Percentiles rank a stretch among this genome's conserved stretches.
phyloP scores from a whole-genome alignment of 2,329 filamentous ascomycete genomes.

The Botrytis pseudocinerea region DNA sequence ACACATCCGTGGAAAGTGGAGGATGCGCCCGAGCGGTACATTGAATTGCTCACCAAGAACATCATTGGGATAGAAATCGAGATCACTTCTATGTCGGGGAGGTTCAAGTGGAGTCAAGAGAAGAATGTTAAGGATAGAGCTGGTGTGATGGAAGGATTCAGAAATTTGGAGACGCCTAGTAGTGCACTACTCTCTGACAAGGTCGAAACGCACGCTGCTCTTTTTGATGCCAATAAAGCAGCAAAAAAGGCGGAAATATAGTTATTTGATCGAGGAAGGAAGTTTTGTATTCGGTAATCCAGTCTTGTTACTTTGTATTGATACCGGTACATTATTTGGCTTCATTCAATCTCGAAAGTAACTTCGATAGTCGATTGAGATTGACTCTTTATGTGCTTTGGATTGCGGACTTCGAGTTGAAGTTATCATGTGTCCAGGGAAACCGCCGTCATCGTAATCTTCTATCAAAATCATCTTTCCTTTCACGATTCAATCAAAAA shows the following conservation, averaged over 20 bases:
- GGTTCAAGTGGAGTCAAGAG: slow-evolving; percentile 70
- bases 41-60: slow-evolving; percentile 57
- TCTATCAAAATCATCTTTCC: background rate
- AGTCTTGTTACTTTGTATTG: background rate
- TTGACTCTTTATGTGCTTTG: background rate
- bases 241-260: background rate
- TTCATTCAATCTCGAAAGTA: background rate
- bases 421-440: background rate
- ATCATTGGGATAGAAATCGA: slow-evolving; percentile 63
- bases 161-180: slow-evolving; percentile 37
- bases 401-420: background rate
- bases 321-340: background rate
- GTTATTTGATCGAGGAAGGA: no score
- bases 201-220: background rate
- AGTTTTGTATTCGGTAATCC: background rate
- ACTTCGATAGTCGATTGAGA: background rate
- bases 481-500: background rate
- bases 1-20: slow-evolving; percentile 54
- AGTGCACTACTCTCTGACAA: slow-evolving; percentile 1
- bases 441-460: background rate
- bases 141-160: slow-evolving; percentile 60
- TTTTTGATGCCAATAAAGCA: slow-evolving; percentile 21
- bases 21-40: slow-evolving; percentile 57
- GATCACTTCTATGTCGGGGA: slow-evolving; percentile 57
- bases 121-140: slow-evolving; percentile 52